A percentile compares a stretch with the other conserved stretches of the same genome.
phyloP scores from a whole-genome alignment of 2,329 filamentous ascomycete species.

The Hypoxylon sp. region DNA sequence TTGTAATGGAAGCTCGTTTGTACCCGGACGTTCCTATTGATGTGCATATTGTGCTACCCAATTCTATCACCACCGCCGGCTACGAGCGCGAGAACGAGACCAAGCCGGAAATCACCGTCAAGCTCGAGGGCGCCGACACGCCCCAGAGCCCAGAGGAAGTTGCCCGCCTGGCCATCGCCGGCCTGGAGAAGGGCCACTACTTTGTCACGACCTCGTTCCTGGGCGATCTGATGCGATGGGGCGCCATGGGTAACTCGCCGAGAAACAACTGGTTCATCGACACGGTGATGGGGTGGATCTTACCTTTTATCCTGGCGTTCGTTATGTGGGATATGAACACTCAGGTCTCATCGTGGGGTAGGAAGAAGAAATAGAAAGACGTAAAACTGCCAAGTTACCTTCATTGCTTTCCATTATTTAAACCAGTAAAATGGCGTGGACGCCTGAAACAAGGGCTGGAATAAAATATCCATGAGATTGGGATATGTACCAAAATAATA shows the following conservation, averaged over 20 bases:
- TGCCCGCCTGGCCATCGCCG: conserved; percentile 72
- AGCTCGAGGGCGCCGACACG: conserved; percentile 80
- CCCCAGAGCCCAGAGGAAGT: conserved; percentile 79
- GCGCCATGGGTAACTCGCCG: conserved; percentile 59
- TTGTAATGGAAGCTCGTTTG: conserved; percentile 81
- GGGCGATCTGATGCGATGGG: conserved; percentile 74
- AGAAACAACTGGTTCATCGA: conserved; percentile 67
- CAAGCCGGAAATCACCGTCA: conserved; percentile 79
- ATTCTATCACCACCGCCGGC: conserved; percentile 79
- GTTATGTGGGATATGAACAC: conserved; percentile 62
- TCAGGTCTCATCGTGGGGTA: conserved; percentile 62
- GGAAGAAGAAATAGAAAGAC: neutral
- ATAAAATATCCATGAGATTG: too few species aligned
- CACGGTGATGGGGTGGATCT: conserved; percentile 61
- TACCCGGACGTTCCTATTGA: conserved; percentile 79
- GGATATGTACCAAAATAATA: too few species aligned
- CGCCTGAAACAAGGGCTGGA: too few species aligned
- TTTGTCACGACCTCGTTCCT: conserved; percentile 77
- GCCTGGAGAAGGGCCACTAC: conserved; percentile 80
- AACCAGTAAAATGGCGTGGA: too few species aligned
- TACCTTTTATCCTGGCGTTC: conserved; percentile 63
- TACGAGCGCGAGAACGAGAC: conserved; percentile 74
- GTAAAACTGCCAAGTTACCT: too few species aligned
- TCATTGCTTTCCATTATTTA: too few species aligned
- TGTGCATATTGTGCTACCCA: conserved; percentile 82